A percentile compares a stretch with the other conserved stretches of the same genome.
Conservation (phyloP, 139 green algal genomes). For the Chlorella sp. region DNA sequence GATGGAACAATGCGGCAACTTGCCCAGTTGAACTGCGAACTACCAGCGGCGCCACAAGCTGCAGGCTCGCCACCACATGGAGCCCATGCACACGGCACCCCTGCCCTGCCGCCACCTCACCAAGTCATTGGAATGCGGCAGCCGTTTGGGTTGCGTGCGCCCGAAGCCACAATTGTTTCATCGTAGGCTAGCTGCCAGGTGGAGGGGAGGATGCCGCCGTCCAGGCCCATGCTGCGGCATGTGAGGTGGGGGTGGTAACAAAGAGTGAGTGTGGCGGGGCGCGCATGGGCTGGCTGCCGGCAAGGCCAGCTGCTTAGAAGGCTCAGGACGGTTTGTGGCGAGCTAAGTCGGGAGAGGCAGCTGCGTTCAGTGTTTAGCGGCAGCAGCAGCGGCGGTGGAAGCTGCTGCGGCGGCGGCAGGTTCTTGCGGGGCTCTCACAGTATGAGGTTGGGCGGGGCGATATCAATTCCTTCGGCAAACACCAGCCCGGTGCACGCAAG, state of each 20-base stretch:
- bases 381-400: too few species aligned
- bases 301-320: too few species aligned
- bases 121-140: slow-evolving; percentile 17
- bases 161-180: neutral
- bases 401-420: too few species aligned
- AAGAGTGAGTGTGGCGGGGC: too few species aligned
- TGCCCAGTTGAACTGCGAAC: neutral
- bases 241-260: neutral
- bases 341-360: too few species aligned
- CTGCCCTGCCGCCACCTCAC: neutral
- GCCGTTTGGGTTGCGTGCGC: neutral
- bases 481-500: neutral
- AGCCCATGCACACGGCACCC: too few species aligned
- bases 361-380: too few species aligned
- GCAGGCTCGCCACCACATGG: neutral
- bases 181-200: slow-evolving; percentile 12
- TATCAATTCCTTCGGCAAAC: neutral
- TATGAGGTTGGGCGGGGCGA: neutral
- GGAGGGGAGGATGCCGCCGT: slow-evolving; percentile 6
- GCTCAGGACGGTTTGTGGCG: too few species aligned
- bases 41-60: neutral
- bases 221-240: neutral
- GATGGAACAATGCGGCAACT: too few species aligned
- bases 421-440: slow-evolving; percentile 7
- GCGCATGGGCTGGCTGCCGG: too few species aligned